Base-by-base conservation (phyloP, 768 basidiomycete genomes). In the Phylloporus sp. region DNA sequence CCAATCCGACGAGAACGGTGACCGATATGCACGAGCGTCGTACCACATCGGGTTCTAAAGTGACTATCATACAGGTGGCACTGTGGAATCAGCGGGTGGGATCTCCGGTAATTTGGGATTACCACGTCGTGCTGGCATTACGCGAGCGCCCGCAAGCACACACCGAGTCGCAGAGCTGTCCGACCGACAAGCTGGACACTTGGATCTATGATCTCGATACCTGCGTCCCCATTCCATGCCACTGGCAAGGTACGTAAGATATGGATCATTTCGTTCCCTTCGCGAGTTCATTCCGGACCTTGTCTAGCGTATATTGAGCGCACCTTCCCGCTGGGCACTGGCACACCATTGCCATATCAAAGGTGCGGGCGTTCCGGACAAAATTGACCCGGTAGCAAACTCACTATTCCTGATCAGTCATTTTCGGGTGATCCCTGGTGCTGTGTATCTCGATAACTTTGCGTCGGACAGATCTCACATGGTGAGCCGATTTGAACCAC, bases 401-500 rank as follows among this genome's bases (percentile, higher is more conserved):
- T 3, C 13, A 24, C 22, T 34, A 42, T 52, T 38, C n/a, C n/a
- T 42, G 27, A 26, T n/a, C 58, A 87, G 84, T 60, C 54, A 71
- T 37, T 86, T 86, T 63, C 74, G 85, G 59, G 72, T 84, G 26
- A 65, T 88, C 48, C 71, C 77, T 47, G 78, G 74, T 15, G 49
- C 62, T 26, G 61, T 63, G 11, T 85, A 72, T 58, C 62, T 86
- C 34, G 66, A 77, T 51, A 58, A 77, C 55, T 86, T 88, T 67
- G 81, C 84, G 9, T 86, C 84, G 17, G 83, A 88, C 62, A 71
- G 85, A 57, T 82, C 84, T 44, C 85, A 87, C 63, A 87, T 88
- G 84, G 82, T 82, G 53, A 59, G 54, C 38, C 33, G 38, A 41
- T 29, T 49, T 44, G 51, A 24, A 50, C 35, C 48, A 31, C 42